Conservation (phyloP, 2,329 filamentous ascomycete genomes). For the Metarhizium album region DNA sequence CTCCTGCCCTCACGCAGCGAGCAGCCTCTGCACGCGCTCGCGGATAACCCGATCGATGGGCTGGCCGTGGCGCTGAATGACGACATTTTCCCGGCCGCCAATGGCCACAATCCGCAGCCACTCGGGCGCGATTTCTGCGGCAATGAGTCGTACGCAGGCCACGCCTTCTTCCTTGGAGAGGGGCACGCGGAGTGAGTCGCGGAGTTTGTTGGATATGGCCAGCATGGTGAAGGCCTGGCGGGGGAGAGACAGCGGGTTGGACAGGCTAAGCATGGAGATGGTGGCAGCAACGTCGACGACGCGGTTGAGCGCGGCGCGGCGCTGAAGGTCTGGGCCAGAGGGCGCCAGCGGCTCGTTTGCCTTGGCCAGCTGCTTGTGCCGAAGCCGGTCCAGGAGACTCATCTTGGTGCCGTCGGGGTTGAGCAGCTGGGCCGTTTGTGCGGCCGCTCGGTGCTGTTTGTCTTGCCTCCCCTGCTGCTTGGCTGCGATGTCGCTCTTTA, state of each 20-base stretch:
- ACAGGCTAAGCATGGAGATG: slow-evolving; percentile 53
- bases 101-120: slow-evolving; percentile 44
- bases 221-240: slow-evolving; percentile 56
- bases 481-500: slow-evolving; percentile 50
- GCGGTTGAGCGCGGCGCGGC: slow-evolving; percentile 54
- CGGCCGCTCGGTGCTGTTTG: slow-evolving; percentile 12
- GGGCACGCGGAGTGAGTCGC: slow-evolving; percentile 52
- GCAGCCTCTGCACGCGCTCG: slow-evolving; percentile 25
- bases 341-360: slow-evolving; percentile 46
- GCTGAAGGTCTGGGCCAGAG: slow-evolving; percentile 45
- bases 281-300: slow-evolving; percentile 58
- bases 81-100: slow-evolving; percentile 44
- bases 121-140: slow-evolving; percentile 42
- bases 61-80: slow-evolving; percentile 37
- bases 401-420: slow-evolving; percentile 42
- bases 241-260: slow-evolving; percentile 35
- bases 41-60: slow-evolving; percentile 26
- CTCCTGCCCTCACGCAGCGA: slow-evolving; percentile 12
- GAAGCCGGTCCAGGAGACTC: slow-evolving; percentile 65
- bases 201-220: slow-evolving; percentile 51
- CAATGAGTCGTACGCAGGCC: slow-evolving; percentile 39
- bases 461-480: slow-evolving; percentile 35
- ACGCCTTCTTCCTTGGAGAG: slow-evolving; percentile 42
- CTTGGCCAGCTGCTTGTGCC: slow-evolving; percentile 54
- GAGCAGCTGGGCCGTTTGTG: slow-evolving; percentile 14